Evolutionary conservation across 306 rosid genomes (phyloP), one percentile per base, ranked within the genome.

Genomic region (Quercus berberidifolia): DNA sequence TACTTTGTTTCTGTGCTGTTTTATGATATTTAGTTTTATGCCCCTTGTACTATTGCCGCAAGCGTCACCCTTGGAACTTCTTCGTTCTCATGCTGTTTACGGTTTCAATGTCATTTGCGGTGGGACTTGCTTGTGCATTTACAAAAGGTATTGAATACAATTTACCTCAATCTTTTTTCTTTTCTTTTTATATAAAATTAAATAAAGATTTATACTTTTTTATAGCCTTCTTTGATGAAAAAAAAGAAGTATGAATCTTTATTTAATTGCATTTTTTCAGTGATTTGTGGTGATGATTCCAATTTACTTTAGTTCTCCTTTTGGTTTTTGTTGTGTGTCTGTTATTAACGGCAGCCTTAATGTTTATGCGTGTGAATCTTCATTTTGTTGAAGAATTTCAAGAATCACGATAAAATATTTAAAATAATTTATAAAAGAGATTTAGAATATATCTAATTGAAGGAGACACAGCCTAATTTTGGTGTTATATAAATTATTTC

Each of bases 121-220:
- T 85, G 8, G 88, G 88, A 52, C 35, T 81, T 2, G 13, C 69
- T 13, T 85, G 88, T 19, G 64, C 88, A 1, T 74, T 69, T 74
- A 78, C 55, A 10, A 15, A 72, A 60, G 88, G 88, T 81, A 75
- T 20, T 35, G 20, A 10, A 4, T 15, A 7, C 0, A 13, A 3
- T 13, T 2, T 11, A 28, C 23, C 55, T n/a, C 31, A 18, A 12
- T 19, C 11, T 33, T 5, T 21, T 1, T 69, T 49, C 0, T 13
- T 59, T 5, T 41, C 0, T 41, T 41, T 8, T 41, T 41, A 41
- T 41, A 11, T 2, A 41, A 41, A 41, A 41, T 41, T 8, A 41
- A 41, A 41, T 41, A 41, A 41, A 41, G 46, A 8, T 41, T 9
- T 41, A 8, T 41, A 41, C 46, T 41, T 41, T 38, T 41, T 41